These are phyloP conservation scores for Mortierella sp. DNA, from an alignment of 371 early-diverging fungal genomes.

Conservation along the genomic window DNA sequence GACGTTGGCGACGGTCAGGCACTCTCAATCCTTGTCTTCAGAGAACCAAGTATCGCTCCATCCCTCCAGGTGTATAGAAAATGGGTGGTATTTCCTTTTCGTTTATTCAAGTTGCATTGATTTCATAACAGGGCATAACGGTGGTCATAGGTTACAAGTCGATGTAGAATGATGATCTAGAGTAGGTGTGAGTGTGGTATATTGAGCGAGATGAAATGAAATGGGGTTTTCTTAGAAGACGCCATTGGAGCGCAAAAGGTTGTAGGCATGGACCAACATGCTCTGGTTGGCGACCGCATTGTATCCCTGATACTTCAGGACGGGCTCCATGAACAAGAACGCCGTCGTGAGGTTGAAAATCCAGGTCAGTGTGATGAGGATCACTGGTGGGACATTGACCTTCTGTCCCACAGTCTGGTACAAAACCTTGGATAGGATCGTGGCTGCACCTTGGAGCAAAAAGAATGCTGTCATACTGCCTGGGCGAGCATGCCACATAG, in stretches of 20 bases:
- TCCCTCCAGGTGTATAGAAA: no score
- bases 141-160: no score
- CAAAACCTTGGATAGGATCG: constrained; percentile 37
- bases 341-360: constrained; percentile 41
- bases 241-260: constrained; percentile 37
- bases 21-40: no score
- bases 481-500: constrained; percentile 38
- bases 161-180: no score
- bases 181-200: no score
- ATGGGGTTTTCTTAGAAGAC: constrained; percentile 33
- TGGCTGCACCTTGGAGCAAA: constrained; percentile 44
- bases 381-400: constrained; percentile 22
- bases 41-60: no score
- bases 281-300: constrained; percentile 34
- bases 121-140: no score
- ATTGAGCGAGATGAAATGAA: no score
- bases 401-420: constrained; percentile 32
- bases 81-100: no score
- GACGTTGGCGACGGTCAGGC: no score
- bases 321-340: constrained; percentile 39
- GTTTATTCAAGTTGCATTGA: no score
- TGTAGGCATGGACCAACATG: constrained; percentile 33
- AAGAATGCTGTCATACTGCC: constrained; percentile 51
- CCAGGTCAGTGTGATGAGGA: constrained; percentile 45
- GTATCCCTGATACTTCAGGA: constrained; percentile 34